phyloP scores from a whole-genome alignment of 1,284 basidiomycete species.

The Cystobasidiaceae sp. region DNA sequence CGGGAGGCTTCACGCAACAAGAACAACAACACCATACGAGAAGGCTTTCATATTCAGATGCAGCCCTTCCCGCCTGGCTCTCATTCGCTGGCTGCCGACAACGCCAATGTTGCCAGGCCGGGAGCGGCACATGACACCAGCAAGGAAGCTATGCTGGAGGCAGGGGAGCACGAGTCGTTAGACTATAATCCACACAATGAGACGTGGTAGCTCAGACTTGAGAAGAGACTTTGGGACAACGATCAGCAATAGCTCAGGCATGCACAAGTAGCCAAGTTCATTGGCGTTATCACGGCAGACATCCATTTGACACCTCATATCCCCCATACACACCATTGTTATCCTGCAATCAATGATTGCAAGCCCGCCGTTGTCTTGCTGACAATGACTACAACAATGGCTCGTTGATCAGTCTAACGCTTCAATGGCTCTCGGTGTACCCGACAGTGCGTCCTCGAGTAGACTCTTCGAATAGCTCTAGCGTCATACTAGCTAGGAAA shows the following conservation, averaged over 20 bases:
- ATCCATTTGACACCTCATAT: not conserved
- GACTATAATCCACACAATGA: no score
- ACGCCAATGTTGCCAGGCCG: not conserved
- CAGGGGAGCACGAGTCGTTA: no score
- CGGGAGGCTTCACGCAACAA: not conserved
- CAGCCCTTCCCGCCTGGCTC: not conserved
- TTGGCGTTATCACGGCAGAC: not conserved
- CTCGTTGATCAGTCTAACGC: not conserved
- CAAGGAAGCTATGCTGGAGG: no score
- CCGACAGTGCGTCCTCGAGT: conserved; percentile 32
- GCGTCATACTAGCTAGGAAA: conserved; percentile 40
- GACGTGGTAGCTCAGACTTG: no score
- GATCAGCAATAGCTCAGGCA: no score
- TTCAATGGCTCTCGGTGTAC: conserved; percentile 7
- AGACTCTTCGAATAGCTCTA: conserved; percentile 39
- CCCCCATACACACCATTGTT: not conserved
- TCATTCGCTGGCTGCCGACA: not conserved
- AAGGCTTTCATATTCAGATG: not conserved
- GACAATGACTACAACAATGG: not conserved
- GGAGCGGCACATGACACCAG: not conserved
- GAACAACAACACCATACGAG: not conserved
- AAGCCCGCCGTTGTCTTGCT: not conserved
- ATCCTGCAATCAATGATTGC: not conserved
- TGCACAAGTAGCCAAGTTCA: not conserved
- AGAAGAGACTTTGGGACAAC: no score